Evolutionary conservation across 192 early-diverging fungal genomes (phyloP).

Genomic region (Podila clonocystis): DNA sequence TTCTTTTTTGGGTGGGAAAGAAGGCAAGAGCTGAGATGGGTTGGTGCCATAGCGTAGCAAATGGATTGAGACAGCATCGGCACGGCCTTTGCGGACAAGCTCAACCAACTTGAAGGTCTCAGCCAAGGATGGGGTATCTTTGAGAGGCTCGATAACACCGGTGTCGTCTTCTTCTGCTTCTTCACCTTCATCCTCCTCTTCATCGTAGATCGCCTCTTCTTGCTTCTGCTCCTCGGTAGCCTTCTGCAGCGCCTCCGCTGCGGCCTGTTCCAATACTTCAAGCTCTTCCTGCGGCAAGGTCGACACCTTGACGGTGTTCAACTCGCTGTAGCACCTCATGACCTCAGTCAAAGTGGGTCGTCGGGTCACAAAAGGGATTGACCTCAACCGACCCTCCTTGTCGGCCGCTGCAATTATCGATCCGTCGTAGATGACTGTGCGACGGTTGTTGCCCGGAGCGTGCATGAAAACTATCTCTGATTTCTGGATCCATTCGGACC

Average conservation of each 20-base stretch:
- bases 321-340: conserved; percentile 66
- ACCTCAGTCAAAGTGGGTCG: conserved; percentile 68
- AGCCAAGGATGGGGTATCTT: not conserved
- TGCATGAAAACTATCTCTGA: conserved; percentile 81
- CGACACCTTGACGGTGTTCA: conserved; percentile 63
- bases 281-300: conserved; percentile 40
- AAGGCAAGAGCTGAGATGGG: conserved; percentile 28
- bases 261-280: conserved; percentile 18
- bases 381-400: conserved; percentile 11
- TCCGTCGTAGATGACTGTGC: conserved; percentile 7
- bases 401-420: conserved; percentile 2
- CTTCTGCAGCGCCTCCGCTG: not conserved
- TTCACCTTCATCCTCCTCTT: not conserved
- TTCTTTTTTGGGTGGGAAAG: conserved; percentile 5
- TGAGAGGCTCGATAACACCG: not conserved
- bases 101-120: conserved; percentile 60
- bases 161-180: not conserved
- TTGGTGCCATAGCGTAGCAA: conserved; percentile 54
- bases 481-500: conserved; percentile 67
- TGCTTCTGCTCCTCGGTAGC: not conserved
- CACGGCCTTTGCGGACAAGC: conserved; percentile 65
- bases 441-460: conserved; percentile 62
- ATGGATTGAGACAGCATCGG: conserved; percentile 60
- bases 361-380: conserved; percentile 24
- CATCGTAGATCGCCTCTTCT: not conserved